A percentile compares a stretch with the other conserved stretches of the same genome.
These are phyloP conservation scores for Saccharomycopsis javanensis DNA, from an alignment of 805 yeast species.

Conservation along the genomic window DNA sequence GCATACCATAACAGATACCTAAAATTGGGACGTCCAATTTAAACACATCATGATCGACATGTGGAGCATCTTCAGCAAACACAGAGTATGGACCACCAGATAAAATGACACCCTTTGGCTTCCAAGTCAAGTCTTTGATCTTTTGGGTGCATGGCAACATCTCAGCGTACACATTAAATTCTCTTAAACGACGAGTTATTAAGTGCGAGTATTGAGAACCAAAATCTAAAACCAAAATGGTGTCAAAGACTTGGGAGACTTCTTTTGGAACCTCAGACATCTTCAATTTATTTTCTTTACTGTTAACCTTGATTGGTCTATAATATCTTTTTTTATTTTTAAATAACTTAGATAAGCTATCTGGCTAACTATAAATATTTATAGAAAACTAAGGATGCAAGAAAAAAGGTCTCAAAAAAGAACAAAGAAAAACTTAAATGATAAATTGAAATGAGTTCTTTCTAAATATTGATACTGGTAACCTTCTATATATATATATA, in stretches of 20 bases:
- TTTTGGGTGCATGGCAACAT: slow-evolving; percentile 99
- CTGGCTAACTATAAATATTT: neutral
- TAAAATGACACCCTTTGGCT: slow-evolving; percentile 90
- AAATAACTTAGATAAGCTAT: too few species aligned
- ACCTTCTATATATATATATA: too few species aligned
- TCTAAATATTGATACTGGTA: neutral
- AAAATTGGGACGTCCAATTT: slow-evolving; percentile 86
- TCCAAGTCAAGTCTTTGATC: slow-evolving; percentile 84
- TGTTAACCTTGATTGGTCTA: neutral
- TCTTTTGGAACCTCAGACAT: slow-evolving; percentile 24
- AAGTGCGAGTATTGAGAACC: slow-evolving; percentile 98
- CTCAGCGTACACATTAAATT: slow-evolving; percentile 96
- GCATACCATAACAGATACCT: slow-evolving; percentile 99
- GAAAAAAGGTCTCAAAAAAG: neutral
- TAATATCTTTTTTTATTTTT: too few species aligned
- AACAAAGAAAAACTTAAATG: neutral
- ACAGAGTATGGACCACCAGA: slow-evolving; percentile 99
- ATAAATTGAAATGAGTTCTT: neutral
- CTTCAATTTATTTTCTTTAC: neutral
- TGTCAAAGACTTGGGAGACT: slow-evolving; percentile 87
- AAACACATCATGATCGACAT: slow-evolving; percentile 91
- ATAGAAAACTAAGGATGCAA: too few species aligned
- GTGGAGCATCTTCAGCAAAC: slow-evolving; percentile 91
- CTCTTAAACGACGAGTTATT: slow-evolving; percentile 95
- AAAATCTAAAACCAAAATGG: slow-evolving; percentile 93